Evolutionary conservation across 192 early-diverging fungal genomes (phyloP).

Genomic region (Helicostylum pulchrum): DNA sequence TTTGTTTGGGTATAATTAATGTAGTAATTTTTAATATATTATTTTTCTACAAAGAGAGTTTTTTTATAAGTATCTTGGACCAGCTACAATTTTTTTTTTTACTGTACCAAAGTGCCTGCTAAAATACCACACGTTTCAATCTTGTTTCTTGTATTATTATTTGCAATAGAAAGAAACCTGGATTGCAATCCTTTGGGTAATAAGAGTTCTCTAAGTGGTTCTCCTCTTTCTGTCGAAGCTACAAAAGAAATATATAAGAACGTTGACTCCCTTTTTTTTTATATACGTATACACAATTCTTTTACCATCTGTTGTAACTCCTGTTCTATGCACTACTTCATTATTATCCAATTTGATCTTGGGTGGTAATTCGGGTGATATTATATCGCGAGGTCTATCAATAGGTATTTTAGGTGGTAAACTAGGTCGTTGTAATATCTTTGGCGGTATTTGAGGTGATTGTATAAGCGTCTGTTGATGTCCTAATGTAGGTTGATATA

Average conservation of each 20-base stretch:
- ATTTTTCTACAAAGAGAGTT: slow-evolving; percentile 33
- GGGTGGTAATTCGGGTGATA: slow-evolving; percentile 16
- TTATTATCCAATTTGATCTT: slow-evolving; percentile 12
- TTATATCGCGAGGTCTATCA: background rate
- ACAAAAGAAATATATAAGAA: slow-evolving; percentile 32
- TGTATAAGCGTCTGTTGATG: background rate
- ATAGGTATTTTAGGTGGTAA: slow-evolving; percentile 26
- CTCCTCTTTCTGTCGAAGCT: slow-evolving; percentile 54
- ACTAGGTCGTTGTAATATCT: slow-evolving; percentile 6
- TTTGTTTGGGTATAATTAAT: slow-evolving; percentile 88
- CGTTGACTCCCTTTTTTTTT: too few relatives aligned
- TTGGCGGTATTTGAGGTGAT: slow-evolving; percentile 9
- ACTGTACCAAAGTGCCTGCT: slow-evolving; percentile 63
- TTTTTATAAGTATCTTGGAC: background rate
- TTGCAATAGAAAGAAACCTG: slow-evolving; percentile 69
- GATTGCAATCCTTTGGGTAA: slow-evolving; percentile 65
- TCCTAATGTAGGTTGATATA: slow-evolving; percentile 5
- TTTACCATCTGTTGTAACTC: background rate
- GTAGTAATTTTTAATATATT: slow-evolving; percentile 67
- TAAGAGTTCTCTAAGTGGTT: slow-evolving; percentile 61
- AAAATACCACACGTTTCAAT: slow-evolving; percentile 89
- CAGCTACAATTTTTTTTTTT: background rate
- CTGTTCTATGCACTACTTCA: background rate
- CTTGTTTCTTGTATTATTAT: slow-evolving; percentile 69
- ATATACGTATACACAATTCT: too few relatives aligned